Evolutionary conservation across 768 basidiomycete genomes (phyloP), one percentile per base, ranked within the genome.

Genomic region (Kwoniella europaea): DNA sequence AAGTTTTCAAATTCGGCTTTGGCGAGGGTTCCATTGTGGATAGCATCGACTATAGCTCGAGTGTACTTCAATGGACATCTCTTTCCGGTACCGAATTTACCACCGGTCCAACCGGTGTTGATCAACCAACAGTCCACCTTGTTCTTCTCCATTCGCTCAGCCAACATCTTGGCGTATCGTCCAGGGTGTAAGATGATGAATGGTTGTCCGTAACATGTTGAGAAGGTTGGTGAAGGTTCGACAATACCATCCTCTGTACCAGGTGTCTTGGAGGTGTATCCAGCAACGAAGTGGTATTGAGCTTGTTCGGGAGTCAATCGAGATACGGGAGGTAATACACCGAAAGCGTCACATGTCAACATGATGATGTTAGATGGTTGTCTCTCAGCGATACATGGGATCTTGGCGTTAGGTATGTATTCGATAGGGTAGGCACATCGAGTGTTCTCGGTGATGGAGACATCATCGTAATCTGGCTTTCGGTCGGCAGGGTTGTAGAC

Each of bases 391-490:
- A 89, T 77, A 85, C 96, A 98, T 29, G 96, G 96, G 78, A 98
- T 92, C 84, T 92, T 88, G 69, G 96, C 95, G 82, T 97, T 95
- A 72, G 92, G 90, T 76, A 99, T 98, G 86, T 86, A 93, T 82
- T 99, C 96, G 84, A 99, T 99, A 10, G 97, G 96, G 86, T 99
- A 98, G 29, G 96, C 95, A 84, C 97, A 99, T 60, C 97, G 93
- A 27, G 97, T 99, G 87, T 99, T 99, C 86, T 99, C 97, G 12
- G 97, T 99, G 85, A 98, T 98, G 84, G 90, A 87, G 76, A 94
- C 87, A 82, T 98, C 97, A 83, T 98, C 92, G 85, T 98, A 99
- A 85, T 99, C 95, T 61, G 97, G 91, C 24, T 85, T 80, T 71
- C 97, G 92, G 73, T 90, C 86, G 41, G 85, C 72, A 5, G 94